These are phyloP conservation scores for Nicotiana tomentosiformis DNA, from an alignment of 257 asterid genomes.

Conservation along the genomic window DNA sequence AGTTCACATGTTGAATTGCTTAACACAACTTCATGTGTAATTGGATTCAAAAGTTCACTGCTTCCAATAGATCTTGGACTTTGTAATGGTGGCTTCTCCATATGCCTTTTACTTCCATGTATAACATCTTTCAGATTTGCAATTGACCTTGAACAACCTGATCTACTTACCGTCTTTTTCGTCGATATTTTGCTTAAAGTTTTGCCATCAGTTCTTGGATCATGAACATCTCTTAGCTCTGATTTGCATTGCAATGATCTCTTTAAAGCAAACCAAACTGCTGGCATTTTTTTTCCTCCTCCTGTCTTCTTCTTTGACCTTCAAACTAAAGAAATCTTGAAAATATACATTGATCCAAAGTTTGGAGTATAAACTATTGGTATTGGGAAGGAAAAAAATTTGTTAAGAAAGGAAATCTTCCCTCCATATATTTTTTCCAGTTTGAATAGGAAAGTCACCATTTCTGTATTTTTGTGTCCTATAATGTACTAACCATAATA, in stretches of 20 bases:
- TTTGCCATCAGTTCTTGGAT: slow-evolving; percentile 31
- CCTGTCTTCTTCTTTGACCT: background rate
- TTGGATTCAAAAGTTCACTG: slow-evolving; percentile 74
- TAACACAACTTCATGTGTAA: slow-evolving; percentile 68
- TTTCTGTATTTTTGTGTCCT: slow-evolving; percentile 15
- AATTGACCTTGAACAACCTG: slow-evolving; percentile 86
- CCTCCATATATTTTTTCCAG: slow-evolving; percentile 20
- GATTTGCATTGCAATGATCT: slow-evolving; percentile 69
- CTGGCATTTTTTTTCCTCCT: slow-evolving; percentile 47
- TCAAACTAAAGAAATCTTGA: background rate
- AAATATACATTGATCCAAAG: background rate
- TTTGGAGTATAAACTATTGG: background rate
- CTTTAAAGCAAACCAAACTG: slow-evolving; percentile 71
- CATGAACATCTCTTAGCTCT: slow-evolving; percentile 43
- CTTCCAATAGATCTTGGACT: slow-evolving; percentile 91
- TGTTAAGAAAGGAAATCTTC: slow-evolving; percentile 15
- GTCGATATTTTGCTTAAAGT: slow-evolving; percentile 41
- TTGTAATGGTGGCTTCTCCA: slow-evolving; percentile 60
- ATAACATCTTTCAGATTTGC: slow-evolving; percentile 85
- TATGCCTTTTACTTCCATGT: slow-evolving; percentile 86
- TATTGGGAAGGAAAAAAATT: background rate
- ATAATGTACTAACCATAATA: slow-evolving; percentile 16
- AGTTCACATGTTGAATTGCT: slow-evolving; percentile 68
- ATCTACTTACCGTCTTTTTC: slow-evolving; percentile 38
- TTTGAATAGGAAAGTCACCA: slow-evolving; percentile 15